Evolutionary conservation across 1,139 yeast genomes (phyloP), one percentile per base, ranked within the genome.

Genomic region (Yamadazyma epiphylla): DNA sequence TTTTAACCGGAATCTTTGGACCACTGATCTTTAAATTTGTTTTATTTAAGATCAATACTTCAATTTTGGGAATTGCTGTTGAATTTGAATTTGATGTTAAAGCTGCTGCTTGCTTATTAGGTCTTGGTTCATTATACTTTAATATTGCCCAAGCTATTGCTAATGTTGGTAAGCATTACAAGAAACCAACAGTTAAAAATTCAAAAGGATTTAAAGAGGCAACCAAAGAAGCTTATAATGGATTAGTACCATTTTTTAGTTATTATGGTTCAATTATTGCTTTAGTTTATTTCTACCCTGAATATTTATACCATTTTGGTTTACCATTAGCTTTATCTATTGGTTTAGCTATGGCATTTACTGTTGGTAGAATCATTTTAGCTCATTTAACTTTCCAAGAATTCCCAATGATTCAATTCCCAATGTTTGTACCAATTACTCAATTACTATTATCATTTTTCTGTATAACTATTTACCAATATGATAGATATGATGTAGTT

Each of bases 291-390:
- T 43, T 69, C 22, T 59, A 51, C 36, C 85, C 83, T 31, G 70
- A 77, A 11, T 64, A 80, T 25, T 58, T 80, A 30, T 49, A 64
- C 33, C 52, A 55, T 16, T 58, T 64, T 36, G 67, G 73, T 20
- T 59, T 83, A 36, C 84, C 95, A 7, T 68, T 81, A 43, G 60
- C 80, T 19, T 51, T 85, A 22, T 71, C 86, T 2, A 74, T 82
- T 42, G 96, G 96, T 4, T 68, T 82, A 22, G 70, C 85, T 1
- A 62, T 83, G 47, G 96, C 97, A 1, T 82, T 86, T 48, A 68
- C 77, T 2, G 96, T 89, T 13, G 97, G 97, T 4, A 74, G 94
- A 51, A 86, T 89, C 45, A 89, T 89, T 48, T 69, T 85, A 36
- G 94, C 88, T 3, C 96, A 89, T 56, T 76, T 89, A 48, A 87